phyloP scores from a whole-genome alignment of 1,284 basidiomycete genomes.

The Pyrrhoderma lamaoense region DNA sequence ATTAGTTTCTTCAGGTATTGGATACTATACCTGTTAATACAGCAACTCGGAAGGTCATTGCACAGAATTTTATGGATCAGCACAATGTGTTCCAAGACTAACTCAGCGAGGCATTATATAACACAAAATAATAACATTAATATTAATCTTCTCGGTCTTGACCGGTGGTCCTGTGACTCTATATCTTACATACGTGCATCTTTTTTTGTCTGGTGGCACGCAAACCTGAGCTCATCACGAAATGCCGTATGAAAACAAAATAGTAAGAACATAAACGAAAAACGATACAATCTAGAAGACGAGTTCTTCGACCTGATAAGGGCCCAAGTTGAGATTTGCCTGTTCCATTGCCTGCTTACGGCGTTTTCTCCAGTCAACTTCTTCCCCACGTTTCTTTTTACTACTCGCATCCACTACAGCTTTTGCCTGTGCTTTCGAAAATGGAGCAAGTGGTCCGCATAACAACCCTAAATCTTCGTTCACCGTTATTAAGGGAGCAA shows the following conservation, averaged over 20 bases:
- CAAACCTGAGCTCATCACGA: too few species aligned
- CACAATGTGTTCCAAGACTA: too few species aligned
- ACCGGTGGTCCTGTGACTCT: too few species aligned
- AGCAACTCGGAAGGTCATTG: slow-evolving; percentile 13
- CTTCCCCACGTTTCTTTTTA: slow-evolving; percentile 27
- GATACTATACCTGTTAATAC: slow-evolving; percentile 8
- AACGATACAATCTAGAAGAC: slow-evolving; percentile 33
- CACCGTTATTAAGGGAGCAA: slow-evolving; percentile 47
- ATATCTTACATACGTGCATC: too few species aligned
- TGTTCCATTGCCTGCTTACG: slow-evolving; percentile 46
- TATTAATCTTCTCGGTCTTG: too few species aligned
- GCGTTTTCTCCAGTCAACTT: slow-evolving; percentile 49
- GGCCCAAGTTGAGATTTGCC: slow-evolving; percentile 45
- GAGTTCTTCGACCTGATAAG: slow-evolving; percentile 67
- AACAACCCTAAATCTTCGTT: slow-evolving; percentile 45
- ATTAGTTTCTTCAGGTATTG: too few species aligned
- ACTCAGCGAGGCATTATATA: too few species aligned
- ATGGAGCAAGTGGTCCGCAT: slow-evolving; percentile 53
- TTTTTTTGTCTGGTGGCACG: too few species aligned
- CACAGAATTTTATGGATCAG: too few species aligned
- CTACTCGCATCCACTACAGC: slow-evolving; percentile 34
- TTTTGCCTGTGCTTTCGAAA: slow-evolving; percentile 45
- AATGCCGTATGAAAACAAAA: too few species aligned
- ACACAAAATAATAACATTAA: too few species aligned
- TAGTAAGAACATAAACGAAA: too few species aligned